Conservation (phyloP, 2,329 filamentous ascomycete genomes). For the Hirsutella thompsonii region DNA sequence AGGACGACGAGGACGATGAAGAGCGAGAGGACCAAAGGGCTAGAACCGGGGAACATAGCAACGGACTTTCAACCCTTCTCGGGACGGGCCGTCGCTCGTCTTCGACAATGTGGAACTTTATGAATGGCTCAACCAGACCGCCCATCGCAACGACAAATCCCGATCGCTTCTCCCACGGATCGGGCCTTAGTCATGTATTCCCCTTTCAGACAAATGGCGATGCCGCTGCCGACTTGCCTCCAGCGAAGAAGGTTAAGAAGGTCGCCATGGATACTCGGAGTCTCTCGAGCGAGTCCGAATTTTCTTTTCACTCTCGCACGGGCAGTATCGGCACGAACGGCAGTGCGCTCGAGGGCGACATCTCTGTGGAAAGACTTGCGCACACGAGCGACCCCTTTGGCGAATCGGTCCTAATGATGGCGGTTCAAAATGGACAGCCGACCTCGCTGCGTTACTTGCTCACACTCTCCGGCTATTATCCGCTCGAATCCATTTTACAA, state of each 20-base stretch:
- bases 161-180: conserved; percentile 41
- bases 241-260: conserved; percentile 50
- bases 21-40: conserved; percentile 23
- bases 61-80: conserved; percentile 18
- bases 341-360: conserved; percentile 71
- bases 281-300: conserved; percentile 72
- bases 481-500: conserved; percentile 55
- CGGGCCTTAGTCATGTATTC: conserved; percentile 71
- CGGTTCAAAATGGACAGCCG: conserved; percentile 57
- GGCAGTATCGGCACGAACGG: conserved; percentile 63
- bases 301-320: conserved; percentile 70
- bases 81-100: conserved; percentile 31
- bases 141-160: conserved; percentile 24
- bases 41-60: conserved; percentile 19
- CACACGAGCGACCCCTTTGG: conserved; percentile 60
- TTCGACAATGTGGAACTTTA: conserved; percentile 29
- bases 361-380: conserved; percentile 65
- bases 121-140: conserved; percentile 29
- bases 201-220: conserved; percentile 58
- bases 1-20: conserved; percentile 24
- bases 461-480: conserved; percentile 63
- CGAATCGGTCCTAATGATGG: conserved; percentile 83
- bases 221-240: conserved; percentile 21
- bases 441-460: conserved; percentile 70
- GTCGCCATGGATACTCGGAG: conserved; percentile 87